A percentile compares a stretch with the other conserved stretches of the same genome.
These are phyloP conservation scores for Colletotrichum sp. DNA, from an alignment of 2,329 filamentous ascomycete species.

Conservation along the genomic window DNA sequence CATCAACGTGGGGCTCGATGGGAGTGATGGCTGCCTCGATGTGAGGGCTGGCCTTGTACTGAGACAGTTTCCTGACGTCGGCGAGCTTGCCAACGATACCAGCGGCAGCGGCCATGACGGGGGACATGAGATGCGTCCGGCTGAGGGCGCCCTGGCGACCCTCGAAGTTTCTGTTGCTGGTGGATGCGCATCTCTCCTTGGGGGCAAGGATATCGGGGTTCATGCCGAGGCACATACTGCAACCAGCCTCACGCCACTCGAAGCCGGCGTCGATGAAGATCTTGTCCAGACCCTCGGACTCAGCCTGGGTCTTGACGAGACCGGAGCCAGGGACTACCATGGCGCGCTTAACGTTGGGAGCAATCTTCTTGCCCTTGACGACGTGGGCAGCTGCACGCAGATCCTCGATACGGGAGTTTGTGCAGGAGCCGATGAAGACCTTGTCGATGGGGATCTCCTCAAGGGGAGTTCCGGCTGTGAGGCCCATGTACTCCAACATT, in stretches of 20 bases:
- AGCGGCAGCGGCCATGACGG: constrained; percentile 93
- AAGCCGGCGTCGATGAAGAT: constrained; percentile 93
- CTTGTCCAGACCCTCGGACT: constrained; percentile 90
- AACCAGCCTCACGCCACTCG: constrained; percentile 97
- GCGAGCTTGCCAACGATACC: constrained; percentile 90
- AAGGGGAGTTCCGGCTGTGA: constrained; percentile 85
- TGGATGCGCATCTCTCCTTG: constrained; percentile 91
- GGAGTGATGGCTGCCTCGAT: constrained; percentile 58
- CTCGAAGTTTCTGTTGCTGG: constrained; percentile 97
- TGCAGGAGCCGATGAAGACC: constrained; percentile 98
- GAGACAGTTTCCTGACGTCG: constrained; percentile 78
- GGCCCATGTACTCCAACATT: constrained; percentile 95
- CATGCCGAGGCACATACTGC: constrained; percentile 99
- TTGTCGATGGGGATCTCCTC: constrained; percentile 93
- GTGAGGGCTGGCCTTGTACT: constrained; percentile 63
- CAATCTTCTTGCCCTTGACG: constrained; percentile 86
- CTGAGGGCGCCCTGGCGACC: constrained; percentile 92
- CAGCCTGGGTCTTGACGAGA: constrained; percentile 89
- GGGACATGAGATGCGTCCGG: constrained; percentile 94
- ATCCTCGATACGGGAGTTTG: constrained; percentile 96
- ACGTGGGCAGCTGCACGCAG: constrained; percentile 85
- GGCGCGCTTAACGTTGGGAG: constrained; percentile 86
- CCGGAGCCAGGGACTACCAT: constrained; percentile 98
- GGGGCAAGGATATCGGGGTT: constrained; percentile 97
- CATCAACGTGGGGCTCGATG: constrained; percentile 55